These are phyloP conservation scores for Pythium coloratum DNA, from an alignment of 352 stramenopile species.

Conservation along the genomic window DNA sequence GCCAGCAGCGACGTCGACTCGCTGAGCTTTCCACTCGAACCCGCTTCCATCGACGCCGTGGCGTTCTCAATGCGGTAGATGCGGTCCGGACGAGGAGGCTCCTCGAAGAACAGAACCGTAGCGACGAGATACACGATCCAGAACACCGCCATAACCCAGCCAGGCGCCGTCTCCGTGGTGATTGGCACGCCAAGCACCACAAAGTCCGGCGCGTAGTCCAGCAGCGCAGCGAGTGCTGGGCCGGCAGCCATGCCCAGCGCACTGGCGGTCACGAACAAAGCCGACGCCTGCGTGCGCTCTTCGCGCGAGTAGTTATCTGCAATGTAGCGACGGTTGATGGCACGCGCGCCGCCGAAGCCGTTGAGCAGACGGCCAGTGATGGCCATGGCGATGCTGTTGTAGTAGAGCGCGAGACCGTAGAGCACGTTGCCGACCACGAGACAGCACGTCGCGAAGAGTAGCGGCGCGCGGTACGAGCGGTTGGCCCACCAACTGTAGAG, in stretches of 20 bases:
- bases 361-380: slow-evolving; percentile 91
- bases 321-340: slow-evolving; percentile 92
- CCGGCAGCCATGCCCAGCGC: slow-evolving; percentile 92
- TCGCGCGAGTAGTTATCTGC: slow-evolving; percentile 87
- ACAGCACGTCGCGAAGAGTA: slow-evolving; percentile 83
- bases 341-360: slow-evolving; percentile 90
- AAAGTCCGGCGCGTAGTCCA: slow-evolving; percentile 80
- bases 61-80: slow-evolving; percentile 49
- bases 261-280: slow-evolving; percentile 91
- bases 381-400: slow-evolving; percentile 84
- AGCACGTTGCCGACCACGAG: slow-evolving; percentile 88
- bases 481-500: slow-evolving; percentile 96
- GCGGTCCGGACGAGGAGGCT: slow-evolving; percentile 55
- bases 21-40: slow-evolving; percentile 29
- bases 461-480: slow-evolving; percentile 82
- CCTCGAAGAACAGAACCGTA: slow-evolving; percentile 60
- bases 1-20: slow-evolving; percentile 45
- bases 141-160: slow-evolving; percentile 88
- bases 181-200: slow-evolving; percentile 54
- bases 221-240: slow-evolving; percentile 64
- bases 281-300: slow-evolving; percentile 90
- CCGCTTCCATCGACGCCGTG: slow-evolving; percentile 34
- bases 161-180: slow-evolving; percentile 88
- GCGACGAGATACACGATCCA: slow-evolving; percentile 65
- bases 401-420: slow-evolving; percentile 81